Evolutionary conservation across 2,329 filamentous ascomycete species (phyloP), one percentile per base, ranked within the genome.

Genomic region (Penicillium sp.): DNA sequence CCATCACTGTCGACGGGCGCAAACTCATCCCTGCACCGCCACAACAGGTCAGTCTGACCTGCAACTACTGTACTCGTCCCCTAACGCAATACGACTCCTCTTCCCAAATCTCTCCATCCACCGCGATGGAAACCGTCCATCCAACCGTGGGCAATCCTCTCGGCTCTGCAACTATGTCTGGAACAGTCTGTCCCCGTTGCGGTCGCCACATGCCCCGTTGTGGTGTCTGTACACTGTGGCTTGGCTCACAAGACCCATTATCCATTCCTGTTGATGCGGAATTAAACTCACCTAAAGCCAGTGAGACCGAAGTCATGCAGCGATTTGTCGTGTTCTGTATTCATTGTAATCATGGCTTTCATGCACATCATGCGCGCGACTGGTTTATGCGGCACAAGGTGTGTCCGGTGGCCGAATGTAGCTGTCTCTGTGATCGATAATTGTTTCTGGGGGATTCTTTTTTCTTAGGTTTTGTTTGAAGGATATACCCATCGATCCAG

Each of bases 201-300:
- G 83, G 81, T n/a, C 76, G 83, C 2, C 83, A 85, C 63, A 82
- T 88, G 79, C 85, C 86, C 2, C 78, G 85, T 3, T 88, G 86
- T 62, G 84, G 82, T 1, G 76, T 88, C 11, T 88, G 86, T 65
- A 82, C 81, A 66, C 72, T 85, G 60, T 87, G 84, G 84, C 75
- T 88, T 3, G 85, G 85, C 0, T 79, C 79, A 13, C 82, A 84
- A 0, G 83, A 87, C 68, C 81, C 83, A 5, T 77, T 77, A 60
- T 80, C 78, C 5, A 68, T 74, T 25, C 69, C 69, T 10, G 73
- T 71, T 6, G 75, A 77, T 50, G 64, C 71, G 3, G 70, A 62
- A 31, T 44, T 66, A 26, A 66, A 65, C 23, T 39, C 65, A 19
- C 65, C 63, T 19, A 69, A 67, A 16, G 60, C 64, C 3, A 67